Percentiles rank a stretch among this genome's conserved stretches.
Evolutionary conservation across 2,329 filamentous ascomycete species (phyloP).

Genomic region (Lachnellula cervina): DNA sequence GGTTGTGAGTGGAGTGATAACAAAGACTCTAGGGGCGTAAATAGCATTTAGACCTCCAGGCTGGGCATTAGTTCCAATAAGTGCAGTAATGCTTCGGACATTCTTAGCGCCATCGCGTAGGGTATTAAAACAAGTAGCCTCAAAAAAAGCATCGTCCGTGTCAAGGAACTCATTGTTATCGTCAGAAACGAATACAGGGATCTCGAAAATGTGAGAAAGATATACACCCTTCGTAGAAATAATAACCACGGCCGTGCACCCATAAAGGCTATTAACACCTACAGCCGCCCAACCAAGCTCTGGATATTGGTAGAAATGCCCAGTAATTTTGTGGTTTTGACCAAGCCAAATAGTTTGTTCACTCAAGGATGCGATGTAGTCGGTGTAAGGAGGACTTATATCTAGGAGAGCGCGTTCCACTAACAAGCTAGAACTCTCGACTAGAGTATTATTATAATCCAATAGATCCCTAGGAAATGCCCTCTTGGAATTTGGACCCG

Average conservation of each 20-base stretch:
- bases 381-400: background rate
- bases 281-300: background rate
- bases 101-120: too few relatives aligned
- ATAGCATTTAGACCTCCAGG: too few relatives aligned
- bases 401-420: background rate
- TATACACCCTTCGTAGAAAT: background rate
- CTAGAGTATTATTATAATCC: background rate
- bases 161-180: too few relatives aligned
- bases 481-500: background rate
- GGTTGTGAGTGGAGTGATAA: too few relatives aligned
- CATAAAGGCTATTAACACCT: background rate
- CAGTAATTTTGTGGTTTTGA: background rate
- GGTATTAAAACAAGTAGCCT: too few relatives aligned
- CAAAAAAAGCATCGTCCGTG: too few relatives aligned
- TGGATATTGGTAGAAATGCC: background rate
- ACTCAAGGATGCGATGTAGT: background rate
- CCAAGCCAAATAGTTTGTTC: background rate
- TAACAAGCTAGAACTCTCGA: background rate
- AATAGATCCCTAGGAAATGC: background rate
- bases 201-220: background rate
- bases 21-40: too few relatives aligned
- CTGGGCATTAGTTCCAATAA: too few relatives aligned
- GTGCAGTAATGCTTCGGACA: too few relatives aligned
- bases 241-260: background rate
- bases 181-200: too few relatives aligned